These are phyloP conservation scores for Cutaneotrichosporon cavernicola DNA, from an alignment of 1,284 basidiomycete genomes.

Conservation along the genomic window DNA sequence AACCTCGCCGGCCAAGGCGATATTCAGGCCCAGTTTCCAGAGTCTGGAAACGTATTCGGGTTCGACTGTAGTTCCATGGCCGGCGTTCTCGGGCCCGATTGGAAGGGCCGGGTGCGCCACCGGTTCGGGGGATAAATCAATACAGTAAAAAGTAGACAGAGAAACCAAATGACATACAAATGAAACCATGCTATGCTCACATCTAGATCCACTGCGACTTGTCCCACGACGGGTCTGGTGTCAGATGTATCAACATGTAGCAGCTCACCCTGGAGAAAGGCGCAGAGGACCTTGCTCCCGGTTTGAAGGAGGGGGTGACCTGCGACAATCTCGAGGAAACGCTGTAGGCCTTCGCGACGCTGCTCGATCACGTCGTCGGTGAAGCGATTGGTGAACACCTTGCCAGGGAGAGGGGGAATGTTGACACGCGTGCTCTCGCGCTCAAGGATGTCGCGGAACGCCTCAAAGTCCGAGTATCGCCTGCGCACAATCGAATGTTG, in stretches of 20 bases:
- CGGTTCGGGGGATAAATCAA: slow-evolving; percentile 17
- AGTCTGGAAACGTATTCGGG: slow-evolving; percentile 40
- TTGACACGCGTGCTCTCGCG: slow-evolving; percentile 95
- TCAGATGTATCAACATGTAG: not conserved
- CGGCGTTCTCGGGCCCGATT: slow-evolving; percentile 30
- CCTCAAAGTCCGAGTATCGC: slow-evolving; percentile 98
- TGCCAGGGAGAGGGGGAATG: slow-evolving; percentile 93
- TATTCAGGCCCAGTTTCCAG: slow-evolving; percentile 29
- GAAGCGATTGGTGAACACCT: slow-evolving; percentile 92
- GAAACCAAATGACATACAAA: slow-evolving; percentile 19
- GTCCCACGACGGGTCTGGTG: slow-evolving; percentile 49
- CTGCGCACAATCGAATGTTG: slow-evolving; percentile 90
- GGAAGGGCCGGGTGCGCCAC: slow-evolving; percentile 37
- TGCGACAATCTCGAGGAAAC: slow-evolving; percentile 93
- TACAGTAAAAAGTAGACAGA: slow-evolving; percentile 2
- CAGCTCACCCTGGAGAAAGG: slow-evolving; percentile 74
- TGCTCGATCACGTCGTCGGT: slow-evolving; percentile 96
- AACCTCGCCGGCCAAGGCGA: slow-evolving; percentile 35
- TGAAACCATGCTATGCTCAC: slow-evolving; percentile 20
- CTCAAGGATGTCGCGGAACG: slow-evolving; percentile 96
- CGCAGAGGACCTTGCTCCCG: slow-evolving; percentile 93
- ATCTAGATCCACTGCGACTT: slow-evolving; percentile 48
- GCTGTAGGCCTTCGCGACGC: slow-evolving; percentile 86
- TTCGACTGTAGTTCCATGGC: slow-evolving; percentile 37
- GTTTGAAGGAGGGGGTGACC: slow-evolving; percentile 97